These are phyloP conservation scores for Papiliotrema nemorosa DNA, from an alignment of 1,284 basidiomycete species.

Conservation along the genomic window DNA sequence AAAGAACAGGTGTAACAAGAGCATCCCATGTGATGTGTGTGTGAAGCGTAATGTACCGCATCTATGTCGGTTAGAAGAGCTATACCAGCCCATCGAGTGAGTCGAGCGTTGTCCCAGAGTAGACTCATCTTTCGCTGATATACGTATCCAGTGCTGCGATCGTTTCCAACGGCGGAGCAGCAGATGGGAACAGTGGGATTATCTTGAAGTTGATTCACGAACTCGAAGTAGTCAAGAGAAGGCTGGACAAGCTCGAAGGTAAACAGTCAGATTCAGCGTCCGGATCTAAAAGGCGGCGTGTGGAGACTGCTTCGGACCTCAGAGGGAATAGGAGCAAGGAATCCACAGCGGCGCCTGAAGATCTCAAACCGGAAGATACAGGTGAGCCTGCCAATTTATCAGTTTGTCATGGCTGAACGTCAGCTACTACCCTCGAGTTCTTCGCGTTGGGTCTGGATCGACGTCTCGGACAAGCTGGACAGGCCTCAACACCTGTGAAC, in stretches of 20 bases:
- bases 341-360: neutral
- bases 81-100: conserved; percentile 4
- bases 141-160: no score
- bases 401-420: neutral
- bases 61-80: conserved; percentile 14
- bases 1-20: conserved; percentile 22
- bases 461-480: no score
- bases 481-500: neutral
- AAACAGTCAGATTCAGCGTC: neutral
- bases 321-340: neutral
- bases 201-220: neutral
- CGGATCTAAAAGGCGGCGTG: neutral
- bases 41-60: conserved; percentile 13
- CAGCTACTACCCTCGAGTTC: conserved; percentile 25
- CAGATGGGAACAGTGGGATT: neutral
- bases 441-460: conserved; percentile 20
- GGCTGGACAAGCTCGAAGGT: neutral
- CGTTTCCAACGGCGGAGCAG: neutral
- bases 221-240: neutral
- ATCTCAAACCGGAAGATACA: conserved; percentile 9
- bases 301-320: neutral
- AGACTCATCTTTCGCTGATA: neutral
- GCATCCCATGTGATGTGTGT: conserved; percentile 20
- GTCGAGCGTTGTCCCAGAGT: neutral
- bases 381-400: conserved; percentile 3